Evolutionary conservation across 2,329 filamentous ascomycete genomes (phyloP).

Genomic region (Paraphaeosphaeria minitans): DNA sequence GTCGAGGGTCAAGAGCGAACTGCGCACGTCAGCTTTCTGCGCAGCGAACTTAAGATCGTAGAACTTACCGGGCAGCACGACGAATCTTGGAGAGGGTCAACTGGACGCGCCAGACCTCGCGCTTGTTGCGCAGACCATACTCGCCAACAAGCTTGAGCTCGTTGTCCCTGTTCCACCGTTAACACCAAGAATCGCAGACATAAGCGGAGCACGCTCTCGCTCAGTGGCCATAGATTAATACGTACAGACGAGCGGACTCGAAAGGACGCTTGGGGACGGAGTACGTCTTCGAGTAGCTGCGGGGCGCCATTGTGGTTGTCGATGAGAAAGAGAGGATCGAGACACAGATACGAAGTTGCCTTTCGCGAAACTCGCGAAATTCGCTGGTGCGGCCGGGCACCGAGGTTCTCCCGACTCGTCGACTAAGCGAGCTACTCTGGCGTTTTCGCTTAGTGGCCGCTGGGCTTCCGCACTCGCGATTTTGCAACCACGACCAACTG

Average conservation of each 20-base stretch:
- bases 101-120: slow-evolving; percentile 99
- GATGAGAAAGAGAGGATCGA: slow-evolving; percentile 29
- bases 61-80: slow-evolving; percentile 96
- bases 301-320: slow-evolving; percentile 53
- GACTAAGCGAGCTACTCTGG: too few relatives aligned
- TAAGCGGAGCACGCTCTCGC: slow-evolving; percentile 97
- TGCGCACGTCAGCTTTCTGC: slow-evolving; percentile 47
- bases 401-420: too few relatives aligned
- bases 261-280: slow-evolving; percentile 98
- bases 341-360: neutral
- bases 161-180: slow-evolving; percentile 80
- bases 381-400: too few relatives aligned
- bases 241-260: slow-evolving; percentile 99
- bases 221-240: slow-evolving; percentile 87
- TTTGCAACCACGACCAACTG: too few relatives aligned
- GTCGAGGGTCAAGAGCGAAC: slow-evolving; percentile 99
- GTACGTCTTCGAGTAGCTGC: slow-evolving; percentile 98
- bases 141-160: slow-evolving; percentile 99
- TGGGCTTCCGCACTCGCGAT: too few relatives aligned
- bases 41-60: neutral
- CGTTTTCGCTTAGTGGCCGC: too few relatives aligned
- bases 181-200: slow-evolving; percentile 76
- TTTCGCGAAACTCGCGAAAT: too few relatives aligned
- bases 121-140: slow-evolving; percentile 99
- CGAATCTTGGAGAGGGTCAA: slow-evolving; percentile 99